These are phyloP conservation scores for Pisolithus thermaeus DNA, from an alignment of 1,284 basidiomycete genomes.

Conservation along the genomic window DNA sequence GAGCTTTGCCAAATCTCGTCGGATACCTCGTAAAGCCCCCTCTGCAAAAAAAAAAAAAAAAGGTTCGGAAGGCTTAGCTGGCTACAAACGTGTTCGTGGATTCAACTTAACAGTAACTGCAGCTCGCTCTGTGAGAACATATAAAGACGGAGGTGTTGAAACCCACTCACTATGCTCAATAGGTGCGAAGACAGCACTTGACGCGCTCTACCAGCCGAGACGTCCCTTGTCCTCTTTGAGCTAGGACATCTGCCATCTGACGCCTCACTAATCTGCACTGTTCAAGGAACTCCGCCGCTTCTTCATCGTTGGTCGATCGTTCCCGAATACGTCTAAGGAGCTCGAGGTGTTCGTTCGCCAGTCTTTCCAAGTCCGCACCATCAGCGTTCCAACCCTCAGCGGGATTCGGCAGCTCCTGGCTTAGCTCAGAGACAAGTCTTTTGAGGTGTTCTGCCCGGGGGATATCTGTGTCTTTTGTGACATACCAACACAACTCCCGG, in stretches of 20 bases:
- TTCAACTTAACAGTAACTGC: too few relatives aligned
- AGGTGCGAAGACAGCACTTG: background rate
- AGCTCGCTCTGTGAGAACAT: too few relatives aligned
- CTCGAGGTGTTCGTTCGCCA: conserved; percentile 4
- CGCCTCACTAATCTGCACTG: background rate
- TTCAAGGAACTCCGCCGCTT: background rate
- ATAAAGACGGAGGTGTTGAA: too few relatives aligned
- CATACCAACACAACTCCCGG: background rate
- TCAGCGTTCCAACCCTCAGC: background rate
- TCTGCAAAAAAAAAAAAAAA: too few relatives aligned
- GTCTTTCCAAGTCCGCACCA: conserved; percentile 1
- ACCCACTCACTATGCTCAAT: background rate
- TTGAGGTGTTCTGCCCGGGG: background rate
- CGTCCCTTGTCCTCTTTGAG: background rate
- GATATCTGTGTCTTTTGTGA: background rate
- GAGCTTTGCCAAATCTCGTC: too few relatives aligned
- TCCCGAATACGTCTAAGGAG: conserved; percentile 2
- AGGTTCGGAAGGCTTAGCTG: too few relatives aligned
- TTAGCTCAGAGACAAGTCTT: conserved; percentile 6
- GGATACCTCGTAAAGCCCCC: too few relatives aligned
- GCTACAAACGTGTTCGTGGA: too few relatives aligned
- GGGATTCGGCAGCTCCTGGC: background rate
- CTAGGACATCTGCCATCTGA: background rate
- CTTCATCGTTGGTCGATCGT: background rate
- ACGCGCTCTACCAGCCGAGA: background rate